Conservation (phyloP, 225 moss, liverwort and hornwort genomes). For the Bryum argenteum region DNA sequence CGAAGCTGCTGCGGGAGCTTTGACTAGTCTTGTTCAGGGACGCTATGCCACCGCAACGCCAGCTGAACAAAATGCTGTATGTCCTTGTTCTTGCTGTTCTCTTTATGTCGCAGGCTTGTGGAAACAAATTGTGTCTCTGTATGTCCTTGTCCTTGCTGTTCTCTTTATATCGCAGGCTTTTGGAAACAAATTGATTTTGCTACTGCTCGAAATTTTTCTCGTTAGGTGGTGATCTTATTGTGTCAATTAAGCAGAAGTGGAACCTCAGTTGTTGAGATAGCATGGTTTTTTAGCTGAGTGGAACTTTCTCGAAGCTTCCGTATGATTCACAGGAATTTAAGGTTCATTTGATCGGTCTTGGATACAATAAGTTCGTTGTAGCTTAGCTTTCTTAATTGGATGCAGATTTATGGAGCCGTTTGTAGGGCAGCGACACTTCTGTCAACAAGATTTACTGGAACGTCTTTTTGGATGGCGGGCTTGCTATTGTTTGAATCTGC, state of each 20-base stretch:
- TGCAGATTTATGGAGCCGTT: conserved; percentile 82
- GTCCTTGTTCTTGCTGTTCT: conserved; percentile 18
- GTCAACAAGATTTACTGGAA: conserved; percentile 80
- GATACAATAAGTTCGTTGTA: background rate
- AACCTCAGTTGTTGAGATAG: background rate
- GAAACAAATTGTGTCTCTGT: too few species aligned
- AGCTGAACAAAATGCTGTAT: conserved; percentile 71
- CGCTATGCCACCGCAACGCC: conserved; percentile 61
- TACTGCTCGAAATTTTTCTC: too few species aligned
- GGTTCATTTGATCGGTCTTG: background rate
- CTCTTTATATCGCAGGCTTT: background rate
- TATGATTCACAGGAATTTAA: too few species aligned
- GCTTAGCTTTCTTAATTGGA: background rate
- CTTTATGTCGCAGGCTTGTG: background rate
- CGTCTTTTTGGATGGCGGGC: conserved; percentile 79
- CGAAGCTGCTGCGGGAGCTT: conserved; percentile 68
- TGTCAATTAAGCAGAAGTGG: background rate
- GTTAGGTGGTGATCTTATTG: background rate
- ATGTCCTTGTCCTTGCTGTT: conserved; percentile 23
- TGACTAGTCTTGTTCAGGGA: conserved; percentile 73
- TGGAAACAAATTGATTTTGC: too few species aligned
- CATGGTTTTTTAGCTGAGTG: conserved; percentile 4
- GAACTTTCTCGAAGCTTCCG: background rate
- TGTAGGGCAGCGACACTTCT: conserved; percentile 80
- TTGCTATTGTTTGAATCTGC: conserved; percentile 83